Evolutionary conservation across 345 rosid species (phyloP), one percentile per base, ranked within the genome.

Genomic region (Cardamine chenopodiifolia): DNA sequence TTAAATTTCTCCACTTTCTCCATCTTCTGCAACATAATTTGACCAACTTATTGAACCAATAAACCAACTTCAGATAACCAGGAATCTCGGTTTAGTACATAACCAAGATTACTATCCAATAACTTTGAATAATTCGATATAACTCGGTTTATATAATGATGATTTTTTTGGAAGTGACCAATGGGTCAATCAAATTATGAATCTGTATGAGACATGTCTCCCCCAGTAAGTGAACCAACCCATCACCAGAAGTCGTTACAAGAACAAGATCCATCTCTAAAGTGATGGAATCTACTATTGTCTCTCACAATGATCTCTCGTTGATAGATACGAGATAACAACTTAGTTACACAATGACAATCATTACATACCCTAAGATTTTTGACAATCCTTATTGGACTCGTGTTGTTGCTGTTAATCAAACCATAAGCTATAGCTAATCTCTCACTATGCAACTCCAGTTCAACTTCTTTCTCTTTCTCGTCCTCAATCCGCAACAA

Each of bases 301-400:
- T 83, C 91, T 82, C 89, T 87, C 67, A 87, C 87, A 48, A 83
- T 78, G 52, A 87, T 85, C 56, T 87, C 84, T 18, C 76, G 70
- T 22, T 59, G 39, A 66, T 83, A 85, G 45, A 87, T 79, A 34
- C 55, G 32, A 35, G 86, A 85, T 11, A 87, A 70, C 17, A 83
- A 81, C 74, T 82, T 85, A 7, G 83, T 85, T 37, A 83, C 77
- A 42, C 80, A 54, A 65, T 83, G 89, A n/a, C 89, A 87, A 63
- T 85, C 89, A 2, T 73, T 82, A 57, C 87, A 83, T 13, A 85
- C 87, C 6, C 84, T 78, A 15, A 87, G 80, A 80, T 81, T 87
- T 72, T 87, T 87, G 47, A 85, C 69, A 69, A 87, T 62, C 35
- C 82, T 78, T 31, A 87, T 82, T 2, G 86, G 82, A 42, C 40